Base-by-base conservation (phyloP, 306 rosid species). In the Sechiopsis laciniata region DNA sequence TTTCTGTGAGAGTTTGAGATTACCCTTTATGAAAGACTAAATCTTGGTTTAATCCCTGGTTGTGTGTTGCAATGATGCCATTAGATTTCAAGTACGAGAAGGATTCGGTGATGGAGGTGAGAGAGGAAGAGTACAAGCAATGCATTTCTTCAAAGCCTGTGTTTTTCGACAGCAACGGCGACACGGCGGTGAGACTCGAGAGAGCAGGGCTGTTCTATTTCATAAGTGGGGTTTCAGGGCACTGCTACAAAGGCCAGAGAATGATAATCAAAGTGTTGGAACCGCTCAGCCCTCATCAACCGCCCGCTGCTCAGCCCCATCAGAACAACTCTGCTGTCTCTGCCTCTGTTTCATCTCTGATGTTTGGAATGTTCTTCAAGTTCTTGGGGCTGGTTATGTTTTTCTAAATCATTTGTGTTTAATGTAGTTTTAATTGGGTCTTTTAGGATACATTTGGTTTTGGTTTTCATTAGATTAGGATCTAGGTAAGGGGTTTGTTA, bases 201-300 rank as follows among this genome's bases (percentile, higher is more conserved):
- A 35, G 86, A 3, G 73, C 96, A 0, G 97, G 97, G 2, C n/a
- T 86, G 80, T 91, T 86, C 88, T 94, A 65, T 77, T 94, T 94
- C 88, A 85, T 90, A 6, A 94, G 98, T 71, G 97, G 98, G 20
- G 84, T 90, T 53, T 71, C 83, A 1, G 92, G 95, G 42, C 98
- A 94, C 72, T 94, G 96, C 45, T 45, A 57, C 77, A 85, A 82
- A 72, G 98, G 98, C 0, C 90, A 85, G 56, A 87, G 81, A 77
- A 78, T 94, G 87, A 81, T 87, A 72, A 65, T 89, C 78, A 90
- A 94, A 77, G 97, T 90, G 45, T 75, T 93, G 85, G 85, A 87
- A 17, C 62, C 82, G 14, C 62, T 80, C 20, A 72, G 29, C 8
- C 48, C 94, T 7, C 87, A 94, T 0, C 80, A 90, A 0, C 86